Evolutionary conservation across 805 yeast species (phyloP).

Genomic region (Candida ovalis): DNA sequence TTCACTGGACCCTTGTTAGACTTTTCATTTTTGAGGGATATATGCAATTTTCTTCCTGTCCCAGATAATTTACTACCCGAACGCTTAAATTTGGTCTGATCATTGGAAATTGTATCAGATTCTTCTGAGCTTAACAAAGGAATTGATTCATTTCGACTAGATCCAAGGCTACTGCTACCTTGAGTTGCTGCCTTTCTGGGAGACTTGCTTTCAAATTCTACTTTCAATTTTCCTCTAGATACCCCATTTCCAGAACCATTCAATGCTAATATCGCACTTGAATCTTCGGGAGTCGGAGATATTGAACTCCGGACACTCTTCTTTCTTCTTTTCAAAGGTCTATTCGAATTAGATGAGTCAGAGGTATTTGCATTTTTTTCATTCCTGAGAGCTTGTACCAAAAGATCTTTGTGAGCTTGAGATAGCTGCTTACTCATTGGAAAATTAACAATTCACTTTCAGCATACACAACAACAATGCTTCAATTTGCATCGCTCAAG

Average conservation of each 20-base stretch:
- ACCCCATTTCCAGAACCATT: neutral
- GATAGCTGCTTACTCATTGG: conserved; percentile 16
- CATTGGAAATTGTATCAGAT: neutral
- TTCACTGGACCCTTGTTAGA: no score
- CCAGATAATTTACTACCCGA: no score
- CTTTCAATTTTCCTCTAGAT: neutral
- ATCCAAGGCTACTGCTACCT: neutral
- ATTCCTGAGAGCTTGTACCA: conserved; percentile 18
- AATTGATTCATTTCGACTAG: neutral
- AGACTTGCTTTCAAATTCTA: neutral
- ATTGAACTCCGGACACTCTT: neutral
- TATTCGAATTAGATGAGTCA: neutral
- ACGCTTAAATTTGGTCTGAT: no score
- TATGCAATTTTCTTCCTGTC: no score
- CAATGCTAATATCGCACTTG: neutral
- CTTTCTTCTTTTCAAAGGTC: conserved; percentile 25
- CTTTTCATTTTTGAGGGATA: no score
- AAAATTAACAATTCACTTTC: no score
- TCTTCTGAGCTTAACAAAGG: neutral
- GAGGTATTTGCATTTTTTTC: conserved; percentile 3
- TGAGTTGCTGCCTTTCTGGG: neutral
- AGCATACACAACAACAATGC: no score
- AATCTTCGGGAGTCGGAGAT: neutral
- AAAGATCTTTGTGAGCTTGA: conserved; percentile 19
- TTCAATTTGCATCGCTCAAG: no score